Percentiles rank a stretch among this genome's conserved stretches.
Evolutionary conservation across 306 rosid species (phyloP).

Genomic region (Cucurbita argyrosperma): DNA sequence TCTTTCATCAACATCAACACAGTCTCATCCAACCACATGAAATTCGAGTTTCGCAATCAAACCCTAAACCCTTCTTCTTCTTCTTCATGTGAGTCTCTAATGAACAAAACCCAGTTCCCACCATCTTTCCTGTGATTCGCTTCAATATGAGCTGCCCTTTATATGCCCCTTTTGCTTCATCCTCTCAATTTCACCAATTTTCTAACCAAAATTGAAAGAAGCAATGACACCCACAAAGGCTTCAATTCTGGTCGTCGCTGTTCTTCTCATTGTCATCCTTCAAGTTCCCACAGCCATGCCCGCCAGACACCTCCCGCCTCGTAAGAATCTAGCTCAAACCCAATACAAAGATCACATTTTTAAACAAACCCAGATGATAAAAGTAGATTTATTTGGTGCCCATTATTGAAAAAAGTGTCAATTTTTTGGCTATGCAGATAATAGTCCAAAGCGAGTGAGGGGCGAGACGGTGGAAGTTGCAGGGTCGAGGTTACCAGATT

Average conservation of each 20-base stretch:
- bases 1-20: background rate
- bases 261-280: conserved; percentile 14
- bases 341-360: background rate
- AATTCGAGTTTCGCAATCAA: conserved; percentile 40
- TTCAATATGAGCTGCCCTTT: conserved; percentile 26
- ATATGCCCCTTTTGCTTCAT: conserved; percentile 7
- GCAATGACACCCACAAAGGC: conserved; percentile 13
- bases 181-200: background rate
- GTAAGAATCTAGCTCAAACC: background rate
- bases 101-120: background rate
- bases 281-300: conserved; percentile 22
- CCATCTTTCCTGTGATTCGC: conserved; percentile 46
- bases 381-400: background rate
- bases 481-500: conserved; percentile 67
- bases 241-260: background rate
- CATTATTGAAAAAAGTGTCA: background rate
- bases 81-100: conserved; percentile 39
- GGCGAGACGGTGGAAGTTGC: conserved; percentile 41
- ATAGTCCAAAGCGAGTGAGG: background rate
- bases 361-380: background rate
- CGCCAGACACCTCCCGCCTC: conserved; percentile 35
- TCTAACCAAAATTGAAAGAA: background rate
- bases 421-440: background rate
- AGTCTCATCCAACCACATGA: conserved; percentile 10
- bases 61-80: background rate